phyloP scores from a whole-genome alignment of 2,329 filamentous ascomycete species.

The Curvularia hawaiiensis region DNA sequence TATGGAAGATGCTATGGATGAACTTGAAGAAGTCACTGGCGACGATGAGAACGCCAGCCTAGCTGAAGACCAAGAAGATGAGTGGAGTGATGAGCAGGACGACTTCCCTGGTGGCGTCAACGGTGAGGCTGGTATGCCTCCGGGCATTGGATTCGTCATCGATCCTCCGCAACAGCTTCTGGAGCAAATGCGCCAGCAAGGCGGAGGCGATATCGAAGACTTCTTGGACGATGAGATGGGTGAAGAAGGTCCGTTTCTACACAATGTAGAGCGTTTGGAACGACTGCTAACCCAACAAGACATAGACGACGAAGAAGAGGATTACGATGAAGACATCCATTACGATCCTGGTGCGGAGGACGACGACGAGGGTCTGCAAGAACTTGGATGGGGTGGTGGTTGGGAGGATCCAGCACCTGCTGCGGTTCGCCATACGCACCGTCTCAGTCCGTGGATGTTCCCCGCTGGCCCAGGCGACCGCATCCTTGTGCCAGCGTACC shows the following conservation, averaged over 20 bases:
- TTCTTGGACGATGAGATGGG: slow-evolving; percentile 64
- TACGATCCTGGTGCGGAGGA: slow-evolving; percentile 58
- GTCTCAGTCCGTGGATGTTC: slow-evolving; percentile 65
- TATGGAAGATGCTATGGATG: slow-evolving; percentile 43
- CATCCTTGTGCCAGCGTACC: slow-evolving; percentile 52
- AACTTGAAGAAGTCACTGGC: slow-evolving; percentile 52
- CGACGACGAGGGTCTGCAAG: slow-evolving; percentile 50
- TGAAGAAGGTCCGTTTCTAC: slow-evolving; percentile 61
- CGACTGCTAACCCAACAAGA: slow-evolving; percentile 48
- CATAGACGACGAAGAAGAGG: slow-evolving; percentile 70
- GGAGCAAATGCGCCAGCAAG: slow-evolving; percentile 47
- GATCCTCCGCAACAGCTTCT: slow-evolving; percentile 44
- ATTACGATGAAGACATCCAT: slow-evolving; percentile 68
- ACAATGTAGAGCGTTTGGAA: slow-evolving; percentile 2
- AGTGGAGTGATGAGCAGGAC: slow-evolving; percentile 55
- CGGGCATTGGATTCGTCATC: slow-evolving; percentile 45
- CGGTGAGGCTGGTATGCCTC: slow-evolving; percentile 59
- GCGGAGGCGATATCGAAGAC: slow-evolving; percentile 55
- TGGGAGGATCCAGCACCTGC: slow-evolving; percentile 54
- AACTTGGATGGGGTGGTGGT: slow-evolving; percentile 58
- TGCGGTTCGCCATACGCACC: slow-evolving; percentile 54
- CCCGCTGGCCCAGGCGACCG: slow-evolving; percentile 58
- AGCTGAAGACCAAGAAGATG: slow-evolving; percentile 46
- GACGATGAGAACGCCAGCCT: slow-evolving; percentile 56
- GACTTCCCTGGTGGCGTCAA: slow-evolving; percentile 52